Evolutionary conservation across 352 stramenopile genomes (phyloP), one percentile per base, ranked within the genome.

Genomic region (Pythium folliculosum): DNA sequence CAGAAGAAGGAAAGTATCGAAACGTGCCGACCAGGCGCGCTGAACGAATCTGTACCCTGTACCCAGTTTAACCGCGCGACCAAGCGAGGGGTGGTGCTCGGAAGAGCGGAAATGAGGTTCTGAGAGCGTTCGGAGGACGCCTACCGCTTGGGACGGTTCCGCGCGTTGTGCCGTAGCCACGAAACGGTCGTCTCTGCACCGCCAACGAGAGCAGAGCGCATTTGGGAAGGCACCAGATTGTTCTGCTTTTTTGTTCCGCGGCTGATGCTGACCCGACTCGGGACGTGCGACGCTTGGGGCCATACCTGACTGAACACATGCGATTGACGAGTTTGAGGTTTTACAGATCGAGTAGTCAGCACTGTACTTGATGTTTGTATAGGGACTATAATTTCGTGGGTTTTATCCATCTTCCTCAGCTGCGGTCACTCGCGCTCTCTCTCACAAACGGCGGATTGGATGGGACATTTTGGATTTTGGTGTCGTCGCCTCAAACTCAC

Each of bases 331-430:
- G 45, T 17, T 14, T 35, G 52, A 68, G 61, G 61, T 68, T 68
- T 68, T 68, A 30, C n/a, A 62, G 2, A n/a, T 47, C 51, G 30
- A 68, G 50, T 68, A 68, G 61, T 68, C 61, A 68, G 61, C 61
- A 62, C 43, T 12, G 44, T 21, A 68, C 61, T 68, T 61, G 51
- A 21, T 23, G 21, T 49, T 55, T 56, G 51, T 56, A 62, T 56
- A 4, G 25, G 4, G 5, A 4, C 13, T 1, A 21, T 9, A 10
- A 60, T 45, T 32, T 45, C 7, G 10, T 30, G 57, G 61, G 61
- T 68, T 68, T 68, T 68, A 68, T 57, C 40, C n/a, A 45, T 63
- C 23, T 21, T 61, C 22, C 8, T 50, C 54, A 54, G 56, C 56
- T 51, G n/a, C 19, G 30, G 37, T 40, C 22, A 17, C 23, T 14